Evolutionary conservation across 805 yeast species (phyloP).

Genomic region (Candida easanensis): DNA sequence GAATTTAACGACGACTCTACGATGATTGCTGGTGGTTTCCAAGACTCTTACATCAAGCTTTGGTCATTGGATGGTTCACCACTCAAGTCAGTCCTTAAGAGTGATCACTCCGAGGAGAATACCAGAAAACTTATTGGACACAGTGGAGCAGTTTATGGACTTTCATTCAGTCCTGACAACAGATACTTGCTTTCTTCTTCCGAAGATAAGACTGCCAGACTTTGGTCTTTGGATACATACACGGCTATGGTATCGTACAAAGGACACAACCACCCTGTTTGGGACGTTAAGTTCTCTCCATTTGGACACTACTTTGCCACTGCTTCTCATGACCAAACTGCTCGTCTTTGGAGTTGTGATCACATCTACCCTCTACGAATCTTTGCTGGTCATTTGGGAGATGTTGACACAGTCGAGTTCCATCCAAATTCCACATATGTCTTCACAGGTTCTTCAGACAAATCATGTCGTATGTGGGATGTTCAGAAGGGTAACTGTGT

Average conservation of each 20-base stretch:
- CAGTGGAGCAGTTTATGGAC: conserved; percentile 89
- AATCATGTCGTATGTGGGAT: conserved; percentile 98
- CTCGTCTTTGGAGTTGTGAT: conserved; percentile 96
- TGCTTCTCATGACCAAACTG: conserved; percentile 96
- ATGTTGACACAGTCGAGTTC: conserved; percentile 91
- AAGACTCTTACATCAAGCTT: conserved; percentile 83
- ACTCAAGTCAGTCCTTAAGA: conserved; percentile 56
- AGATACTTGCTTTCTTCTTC: conserved; percentile 76
- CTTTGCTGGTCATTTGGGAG: conserved; percentile 96
- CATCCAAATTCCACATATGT: conserved; percentile 96
- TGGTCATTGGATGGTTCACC: conserved; percentile 96
- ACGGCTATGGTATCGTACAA: conserved; percentile 89
- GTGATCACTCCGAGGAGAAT: conserved; percentile 48
- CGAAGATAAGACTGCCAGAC: conserved; percentile 86
- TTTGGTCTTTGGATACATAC: conserved; percentile 93
- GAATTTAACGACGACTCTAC: conserved; percentile 87
- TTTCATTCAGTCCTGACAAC: conserved; percentile 88
- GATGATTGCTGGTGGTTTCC: conserved; percentile 89
- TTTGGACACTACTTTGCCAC: conserved; percentile 98
- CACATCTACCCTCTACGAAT: conserved; percentile 94
- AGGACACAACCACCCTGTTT: conserved; percentile 94
- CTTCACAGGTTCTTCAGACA: conserved; percentile 93
- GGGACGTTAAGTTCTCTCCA: conserved; percentile 96
- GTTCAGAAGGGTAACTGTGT: conserved; percentile 84
- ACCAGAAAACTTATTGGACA: conserved; percentile 73